Base-by-base conservation (phyloP, 768 basidiomycete genomes). In the Tylopilus vinaceipallidus region DNA sequence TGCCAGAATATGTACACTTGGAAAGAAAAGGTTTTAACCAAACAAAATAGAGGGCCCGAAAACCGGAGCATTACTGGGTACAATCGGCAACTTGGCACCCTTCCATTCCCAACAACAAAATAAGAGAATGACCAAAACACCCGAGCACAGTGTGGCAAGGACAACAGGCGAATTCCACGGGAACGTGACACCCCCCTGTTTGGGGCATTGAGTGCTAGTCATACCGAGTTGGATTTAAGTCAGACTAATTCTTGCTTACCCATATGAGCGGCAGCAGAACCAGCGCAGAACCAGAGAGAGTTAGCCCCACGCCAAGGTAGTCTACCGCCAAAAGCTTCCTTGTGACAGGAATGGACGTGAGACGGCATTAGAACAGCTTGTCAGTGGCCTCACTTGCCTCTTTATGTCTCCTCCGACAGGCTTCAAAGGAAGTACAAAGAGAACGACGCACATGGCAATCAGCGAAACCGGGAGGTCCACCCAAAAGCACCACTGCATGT, bases 1-100 rank as follows among this genome's bases (percentile, higher is more conserved):
- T 82, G 75, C 49, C 74, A 79, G 74, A 89, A 88, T 32, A 90
- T 87, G 57, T 82, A 77, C 79, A 88, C 84, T 85, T 50, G 16
- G 14, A 23, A 34, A 26, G 26, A 12, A 5, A n/a, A n/a, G n/a
- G n/a, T n/a, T 17, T 20, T 29, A 34, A 19, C 6, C n/a, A 5
- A 19, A 9, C n/a, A 7, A 3, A 6, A 17, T 37, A 10, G 23
- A 47, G 45, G 4, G 26, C 27, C 1, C 6, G 16, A 4, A 36
- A 3, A 12, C 22, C 26, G 4, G 41, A 40, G 3, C 66, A 80
- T 45, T 57, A 83, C 83, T 83, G 6, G 88, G 87, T 3, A 90
- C 79, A 47, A 89, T 85, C 0, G 88, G 89, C 7, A 90, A 73
- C 42, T 66, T 69, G 2, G 86, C 45, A 14, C 45, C 45, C 27